Evolutionary conservation across 2,329 filamentous ascomycete species (phyloP).

Genomic region (Coniochaeta sp.): DNA sequence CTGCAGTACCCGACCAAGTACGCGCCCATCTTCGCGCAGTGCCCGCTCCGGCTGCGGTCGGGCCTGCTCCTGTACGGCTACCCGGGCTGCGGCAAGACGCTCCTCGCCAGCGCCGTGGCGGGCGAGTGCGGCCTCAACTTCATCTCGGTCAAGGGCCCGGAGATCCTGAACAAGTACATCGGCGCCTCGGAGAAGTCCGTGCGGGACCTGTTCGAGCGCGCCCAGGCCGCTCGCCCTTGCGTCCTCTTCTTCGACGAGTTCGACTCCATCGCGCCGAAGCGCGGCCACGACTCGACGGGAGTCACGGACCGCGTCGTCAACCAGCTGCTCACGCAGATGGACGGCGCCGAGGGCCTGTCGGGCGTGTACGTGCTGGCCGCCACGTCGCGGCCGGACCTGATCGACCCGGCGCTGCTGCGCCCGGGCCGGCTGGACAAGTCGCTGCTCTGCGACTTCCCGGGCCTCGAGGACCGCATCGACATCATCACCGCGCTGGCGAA

Average conservation of each 20-base stretch:
- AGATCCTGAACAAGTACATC: constrained; percentile 99
- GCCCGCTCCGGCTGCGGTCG: constrained; percentile 87
- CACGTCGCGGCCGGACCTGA: constrained; percentile 86
- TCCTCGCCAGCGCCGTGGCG: constrained; percentile 92
- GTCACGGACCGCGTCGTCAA: constrained; percentile 99
- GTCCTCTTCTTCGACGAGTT: constrained; percentile 99
- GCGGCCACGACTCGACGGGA: constrained; percentile 93
- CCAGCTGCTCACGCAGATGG: constrained; percentile 97
- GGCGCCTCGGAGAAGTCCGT: constrained; percentile 96
- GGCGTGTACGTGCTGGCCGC: constrained; percentile 96
- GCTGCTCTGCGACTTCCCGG: constrained; percentile 83
- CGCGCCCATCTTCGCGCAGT: constrained; percentile 94
- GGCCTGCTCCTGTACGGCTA: constrained; percentile 91
- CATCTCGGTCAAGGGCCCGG: constrained; percentile 95
- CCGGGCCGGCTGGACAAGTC: constrained; percentile 93
- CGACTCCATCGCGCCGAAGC: constrained; percentile 93
- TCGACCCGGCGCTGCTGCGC: constrained; percentile 85
- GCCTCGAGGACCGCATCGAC: constrained; percentile 72
- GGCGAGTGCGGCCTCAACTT: constrained; percentile 98
- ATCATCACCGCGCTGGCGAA: constrained; percentile 79
- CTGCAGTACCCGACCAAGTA: constrained; percentile 97
- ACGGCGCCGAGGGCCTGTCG: constrained; percentile 88
- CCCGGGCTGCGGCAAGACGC: constrained; percentile 92
- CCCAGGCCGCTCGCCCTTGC: constrained; percentile 83
- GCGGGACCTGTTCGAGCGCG: constrained; percentile 88